Base-by-base conservation (phyloP, 352 stramenopile genomes). In the Pythium sp. region DNA sequence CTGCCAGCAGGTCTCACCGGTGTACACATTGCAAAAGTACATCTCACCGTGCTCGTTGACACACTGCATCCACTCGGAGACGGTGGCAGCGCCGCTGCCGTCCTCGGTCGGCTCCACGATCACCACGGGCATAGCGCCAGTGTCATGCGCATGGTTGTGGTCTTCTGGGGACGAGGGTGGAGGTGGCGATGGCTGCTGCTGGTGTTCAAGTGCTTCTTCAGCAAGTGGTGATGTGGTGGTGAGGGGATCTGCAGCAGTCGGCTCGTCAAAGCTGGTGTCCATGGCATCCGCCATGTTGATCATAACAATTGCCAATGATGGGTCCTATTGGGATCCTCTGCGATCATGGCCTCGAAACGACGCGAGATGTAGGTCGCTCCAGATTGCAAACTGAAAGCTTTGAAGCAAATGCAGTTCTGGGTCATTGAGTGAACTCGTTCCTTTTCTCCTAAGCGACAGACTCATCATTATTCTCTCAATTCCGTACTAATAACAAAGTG, bases 1-100 rank as follows among this genome's bases (percentile, higher is more conserved):
- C 14, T 69, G 65, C 82, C 82, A 89, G 28, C 69, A 73, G 34
- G 79, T 84, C 62, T 85, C 82, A 30, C 72, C 76, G 7, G 73
- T 84, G n/a, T 46, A 38, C 1, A 76, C 41, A 54, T 88, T 82
- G 24, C 55, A 74, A 56, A 76, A 86, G 69, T 87, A 89, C 14
- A 32, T 60, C 20, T 86, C 75, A n/a, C 77, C 78, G 51, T 74
- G 70, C 14, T 75, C 76, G 20, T 72, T 85, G n/a, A 63, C 43
- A 59, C 73, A 81, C 63, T 79, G 64, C 4, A 76, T 62, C 80
- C 82, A 90, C 47, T 70, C 64, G 43, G 64, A 63, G 24, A 69
- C 30, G 41, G 53, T n/a, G 22, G 9, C 26, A 24, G n/a, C 47
- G 30, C 47, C 18, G 18, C 60, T 57, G 32, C 32, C 61, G 7